Base-by-base conservation (phyloP, 495 filamentous ascomycete genomes). In the Aspergillus egyptiacus region DNA sequence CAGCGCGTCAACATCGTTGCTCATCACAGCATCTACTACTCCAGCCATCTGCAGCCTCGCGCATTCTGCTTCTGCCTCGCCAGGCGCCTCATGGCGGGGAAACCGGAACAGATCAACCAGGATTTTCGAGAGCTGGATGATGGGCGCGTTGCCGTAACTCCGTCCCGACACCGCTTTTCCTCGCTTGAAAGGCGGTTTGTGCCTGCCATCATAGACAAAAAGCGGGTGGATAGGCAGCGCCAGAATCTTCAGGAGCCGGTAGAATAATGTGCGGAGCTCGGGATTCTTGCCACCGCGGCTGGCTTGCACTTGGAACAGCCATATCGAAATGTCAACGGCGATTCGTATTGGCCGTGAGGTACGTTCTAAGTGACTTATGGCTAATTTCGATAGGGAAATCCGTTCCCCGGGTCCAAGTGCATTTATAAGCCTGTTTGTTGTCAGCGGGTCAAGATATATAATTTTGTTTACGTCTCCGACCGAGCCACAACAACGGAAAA, bases 51-150 rank as follows among this genome's bases (percentile, higher is more conserved):
- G 91, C 15, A 99, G 64, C 2, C 90, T 65, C 0, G 94, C 93
- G 51, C 94, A 97, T 68, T 99, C 94, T 0, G 94, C 94, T 59
- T 99, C 94, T 1, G 94, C 94, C 59, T 99, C 94, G 11, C 93
- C 94, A 0, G 93, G 94, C 1, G 94, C 94, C 56, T 84, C 81
- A 63, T 96, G 89, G 36, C 80, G 79, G 1, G 84, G 80, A 56
- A 95, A 91, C 8, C 85, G 89, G 65, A 97, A 96, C 5, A 89
- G 70, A 40, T 84, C 81, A 6, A 98, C 81, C 4, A 96, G 67
- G 38, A 86, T 81, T 63, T 95, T 91, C 2, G 81, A 84, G 44
- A 83, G 66, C 10, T 61, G 62, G 15, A 78, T 80, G 47, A 84
- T 74, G 5, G 79, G 67, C 15, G 56, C 68, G 62, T 42, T 74